Conservation (phyloP, 306 rosid genomes). For the Vigna unguiculata region DNA sequence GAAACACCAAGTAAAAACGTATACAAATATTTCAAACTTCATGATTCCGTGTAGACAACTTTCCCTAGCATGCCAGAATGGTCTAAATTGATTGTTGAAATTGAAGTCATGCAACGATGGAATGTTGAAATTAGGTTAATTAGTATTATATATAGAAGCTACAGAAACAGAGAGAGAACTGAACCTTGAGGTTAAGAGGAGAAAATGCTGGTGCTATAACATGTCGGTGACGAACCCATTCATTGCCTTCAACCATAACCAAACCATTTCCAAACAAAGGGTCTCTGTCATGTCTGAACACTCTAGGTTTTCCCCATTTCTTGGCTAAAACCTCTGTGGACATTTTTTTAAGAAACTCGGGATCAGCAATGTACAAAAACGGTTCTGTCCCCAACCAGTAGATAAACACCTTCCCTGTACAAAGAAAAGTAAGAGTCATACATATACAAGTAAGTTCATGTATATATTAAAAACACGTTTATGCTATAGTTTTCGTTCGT, state of each 20-base stretch:
- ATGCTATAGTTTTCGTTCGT: too few relatives aligned
- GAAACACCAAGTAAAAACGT: background rate
- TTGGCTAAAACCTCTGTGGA: conserved; percentile 65
- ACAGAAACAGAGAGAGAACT: background rate
- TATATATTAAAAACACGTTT: background rate
- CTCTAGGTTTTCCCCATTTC: conserved; percentile 83
- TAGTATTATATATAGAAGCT: background rate
- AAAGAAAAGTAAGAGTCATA: background rate
- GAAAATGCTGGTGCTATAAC: conserved; percentile 73
- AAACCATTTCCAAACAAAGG: conserved; percentile 88
- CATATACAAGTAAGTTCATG: too few relatives aligned
- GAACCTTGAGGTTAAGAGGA: conserved; percentile 74
- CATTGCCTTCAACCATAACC: conserved; percentile 74
- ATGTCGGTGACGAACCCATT: conserved; percentile 80
- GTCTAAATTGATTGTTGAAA: conserved; percentile 25
- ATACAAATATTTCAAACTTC: conserved; percentile 25
- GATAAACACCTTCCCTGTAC: conserved; percentile 71
- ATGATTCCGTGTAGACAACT: conserved; percentile 27
- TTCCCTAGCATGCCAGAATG: background rate
- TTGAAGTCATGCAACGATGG: conserved; percentile 9
- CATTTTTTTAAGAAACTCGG: conserved; percentile 71
- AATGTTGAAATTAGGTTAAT: conserved; percentile 22
- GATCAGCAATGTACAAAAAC: conserved; percentile 74
- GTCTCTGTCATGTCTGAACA: conserved; percentile 68
- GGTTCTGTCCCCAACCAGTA: conserved; percentile 94